Base-by-base conservation (phyloP, 2,329 filamentous ascomycete genomes). In the Colletotrichum sp. region DNA sequence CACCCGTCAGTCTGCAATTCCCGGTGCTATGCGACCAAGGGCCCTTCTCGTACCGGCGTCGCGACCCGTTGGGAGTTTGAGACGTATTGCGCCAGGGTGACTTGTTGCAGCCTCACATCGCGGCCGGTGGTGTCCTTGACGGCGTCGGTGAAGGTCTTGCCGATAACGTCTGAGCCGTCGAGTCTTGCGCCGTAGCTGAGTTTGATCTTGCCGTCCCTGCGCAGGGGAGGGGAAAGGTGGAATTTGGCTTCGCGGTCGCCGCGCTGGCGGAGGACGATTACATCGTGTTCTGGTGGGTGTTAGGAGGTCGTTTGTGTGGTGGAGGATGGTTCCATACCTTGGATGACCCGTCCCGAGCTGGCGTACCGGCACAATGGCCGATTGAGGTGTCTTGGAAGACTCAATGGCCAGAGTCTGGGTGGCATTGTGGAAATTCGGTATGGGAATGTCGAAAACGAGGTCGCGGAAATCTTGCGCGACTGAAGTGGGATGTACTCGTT, bases 11-110 rank as follows among this genome's bases (percentile, higher is more conserved):
- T 39, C 30, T 21, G 28, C 21, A 12, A 3, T 49, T 18, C 21
- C n/a, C 10, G 9, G 10, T 5, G 13, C 36, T 4, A 9, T 55
- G 5, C 71, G 30, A 49, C n/a, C 26, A 18, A 39, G 34, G 16
- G 30, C 13, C 9, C 1, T 21, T 30, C 44, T 52, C 89, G 81
- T 87, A 94, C 92, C 80, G 95, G 95, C 70, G 95, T 96, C n/a
- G 96, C 95, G 16, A 93, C 83, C 72, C 95, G 90, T 78, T 90
- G 90, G 64, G 90, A 93, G 75, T 93, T 85, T 63, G 91, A 88
- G 69, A 95, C 91, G 85, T 96, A 96, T 83, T 95, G 93, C 64
- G 93, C 92, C 72, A 97, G 85, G 0, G 93, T 93, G 18, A 94
- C 93, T 77, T 92, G 90, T 70, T 90, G 89, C 55, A 95, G 81